These are phyloP conservation scores for Solanum clarkiae DNA, from an alignment of 257 asterid species.

Conservation along the genomic window DNA sequence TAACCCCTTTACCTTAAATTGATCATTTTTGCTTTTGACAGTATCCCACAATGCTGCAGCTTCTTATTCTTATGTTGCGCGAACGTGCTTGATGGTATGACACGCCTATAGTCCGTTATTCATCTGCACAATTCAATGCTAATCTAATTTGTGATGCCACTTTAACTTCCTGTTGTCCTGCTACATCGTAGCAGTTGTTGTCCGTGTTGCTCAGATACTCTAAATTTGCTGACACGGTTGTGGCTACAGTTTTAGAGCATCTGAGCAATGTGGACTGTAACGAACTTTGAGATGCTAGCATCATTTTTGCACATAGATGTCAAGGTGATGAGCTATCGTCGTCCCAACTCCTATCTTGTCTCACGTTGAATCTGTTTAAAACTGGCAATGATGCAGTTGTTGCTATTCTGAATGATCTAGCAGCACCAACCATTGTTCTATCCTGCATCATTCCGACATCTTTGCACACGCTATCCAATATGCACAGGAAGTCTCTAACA, in stretches of 20 bases:
- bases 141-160: background rate
- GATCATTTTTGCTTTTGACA: background rate
- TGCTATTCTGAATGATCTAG: constrained; percentile 5
- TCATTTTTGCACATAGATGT: background rate
- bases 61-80: background rate
- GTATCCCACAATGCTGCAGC: background rate
- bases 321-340: background rate
- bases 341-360: background rate
- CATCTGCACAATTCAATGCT: background rate
- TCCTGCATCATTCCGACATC: constrained; percentile 26
- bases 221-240: background rate
- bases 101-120: background rate
- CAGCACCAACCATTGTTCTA: constrained; percentile 9
- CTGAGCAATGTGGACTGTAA: background rate
- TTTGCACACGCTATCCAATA: constrained; percentile 51
- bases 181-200: background rate
- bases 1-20: background rate
- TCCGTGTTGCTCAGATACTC: background rate
- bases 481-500: constrained; percentile 48
- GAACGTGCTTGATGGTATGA: background rate
- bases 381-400: background rate
- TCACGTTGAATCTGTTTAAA: background rate
- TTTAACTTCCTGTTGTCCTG: background rate
- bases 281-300: background rate
- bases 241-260: background rate